Base-by-base conservation (phyloP, 2,329 filamentous ascomycete genomes). In the Trichoderma sp. region DNA sequence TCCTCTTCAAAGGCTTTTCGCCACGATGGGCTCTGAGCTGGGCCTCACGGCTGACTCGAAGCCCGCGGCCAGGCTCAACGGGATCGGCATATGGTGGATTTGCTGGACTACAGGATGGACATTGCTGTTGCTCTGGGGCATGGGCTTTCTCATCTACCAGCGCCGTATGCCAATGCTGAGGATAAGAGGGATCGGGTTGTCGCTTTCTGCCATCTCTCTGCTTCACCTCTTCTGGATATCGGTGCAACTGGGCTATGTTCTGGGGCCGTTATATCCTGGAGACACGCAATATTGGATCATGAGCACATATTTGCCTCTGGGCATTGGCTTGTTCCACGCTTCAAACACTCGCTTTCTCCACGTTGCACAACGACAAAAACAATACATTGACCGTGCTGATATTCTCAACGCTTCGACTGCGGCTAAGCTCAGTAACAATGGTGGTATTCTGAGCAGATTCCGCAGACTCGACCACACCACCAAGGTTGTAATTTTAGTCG, bases 321-420 rank as follows among this genome's bases (percentile, higher is more conserved):
- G 90, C 36, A 88, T 92, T 66, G 89, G 88, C 17, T 81, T 92
- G 2, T 91, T 91, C 76, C 89, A 91, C 74, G 89, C 88, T 32
- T 87, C 87, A 71, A 90, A 91, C 77, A 85, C 82, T 73, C 86
- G 88, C 66, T 88, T 91, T 70, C 84, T 90, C 23, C 81, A 89
- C 72, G 81, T 90, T 64, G 88, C 88, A 67, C 84, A 83, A 74
- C 80, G 84, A 17, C 88, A 90, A 77, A 78, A 77, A 71, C 74
- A 75, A 55, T 81, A 78, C 58, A 68, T 75, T 17, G 59, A 74
- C 9, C 61, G 55, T 11, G 62, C 32, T 34, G 58, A 26, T 50
- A 23, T 30, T 17, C 15, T 66, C 36, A 55, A 67, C 68, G 2
- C 32, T 11, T 5, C 71, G 15, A 4, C 12, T 50, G 47, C 71